A percentile compares a stretch with the other conserved stretches of the same genome.
Conservation (phyloP, 2,329 filamentous ascomycete species). For the Aspergillus tubingensis region DNA sequence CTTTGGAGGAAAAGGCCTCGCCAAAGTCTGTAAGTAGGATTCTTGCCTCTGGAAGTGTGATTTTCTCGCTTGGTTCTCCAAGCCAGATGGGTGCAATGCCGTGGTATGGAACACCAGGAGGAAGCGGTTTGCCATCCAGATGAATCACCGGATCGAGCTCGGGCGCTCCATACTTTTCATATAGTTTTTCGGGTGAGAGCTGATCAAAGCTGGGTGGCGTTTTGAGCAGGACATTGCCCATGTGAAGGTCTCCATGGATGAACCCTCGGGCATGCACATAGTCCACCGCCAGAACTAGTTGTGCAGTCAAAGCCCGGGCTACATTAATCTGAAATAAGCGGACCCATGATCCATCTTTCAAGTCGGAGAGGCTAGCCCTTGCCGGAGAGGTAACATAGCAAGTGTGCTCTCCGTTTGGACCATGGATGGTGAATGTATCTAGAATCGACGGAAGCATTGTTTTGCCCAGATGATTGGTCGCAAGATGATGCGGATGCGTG, state of each 20-base stretch:
- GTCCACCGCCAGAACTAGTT: slow-evolving; percentile 34
- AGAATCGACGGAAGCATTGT: slow-evolving; percentile 21
- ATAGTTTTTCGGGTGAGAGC: slow-evolving; percentile 22
- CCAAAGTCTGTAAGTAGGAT: slow-evolving; percentile 41
- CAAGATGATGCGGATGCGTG: background rate
- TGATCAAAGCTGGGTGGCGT: slow-evolving; percentile 19
- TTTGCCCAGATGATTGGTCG: background rate
- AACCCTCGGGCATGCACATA: slow-evolving; percentile 21
- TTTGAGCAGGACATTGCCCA: slow-evolving; percentile 39
- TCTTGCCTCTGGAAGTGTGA: slow-evolving; percentile 31
- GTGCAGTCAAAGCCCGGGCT: slow-evolving; percentile 28
- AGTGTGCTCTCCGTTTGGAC: slow-evolving; percentile 29
- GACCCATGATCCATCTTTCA: slow-evolving; percentile 25
- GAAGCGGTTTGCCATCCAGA: slow-evolving; percentile 26
- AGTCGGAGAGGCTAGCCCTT: slow-evolving; percentile 21
- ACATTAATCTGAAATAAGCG: slow-evolving; percentile 27
- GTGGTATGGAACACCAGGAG: slow-evolving; percentile 32
- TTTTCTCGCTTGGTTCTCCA: slow-evolving; percentile 33
- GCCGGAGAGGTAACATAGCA: slow-evolving; percentile 25
- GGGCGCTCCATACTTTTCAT: slow-evolving; percentile 24
- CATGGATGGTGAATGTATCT: slow-evolving; percentile 25
- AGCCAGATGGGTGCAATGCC: slow-evolving; percentile 38
- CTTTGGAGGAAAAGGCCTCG: slow-evolving; percentile 31
- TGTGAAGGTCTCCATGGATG: slow-evolving; percentile 41
- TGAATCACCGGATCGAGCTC: slow-evolving; percentile 22